Base-by-base conservation (phyloP, 306 rosid species). In the Prunus mira region DNA sequence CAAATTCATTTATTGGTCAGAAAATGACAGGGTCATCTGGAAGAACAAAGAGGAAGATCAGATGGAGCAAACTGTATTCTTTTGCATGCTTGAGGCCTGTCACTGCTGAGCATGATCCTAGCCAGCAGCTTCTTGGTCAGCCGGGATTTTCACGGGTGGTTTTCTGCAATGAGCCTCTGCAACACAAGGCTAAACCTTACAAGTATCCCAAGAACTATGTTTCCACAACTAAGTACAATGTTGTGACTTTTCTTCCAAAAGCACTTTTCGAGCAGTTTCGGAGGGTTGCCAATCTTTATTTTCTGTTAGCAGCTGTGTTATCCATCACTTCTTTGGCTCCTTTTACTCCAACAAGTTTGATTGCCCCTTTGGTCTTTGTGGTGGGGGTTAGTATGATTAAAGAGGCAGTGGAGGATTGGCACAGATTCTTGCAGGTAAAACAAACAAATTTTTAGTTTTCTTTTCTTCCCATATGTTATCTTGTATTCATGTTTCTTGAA, bases 211-310 rank as follows among this genome's bases (percentile, higher is more conserved):
- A 61, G 12, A 82, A 77, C 71, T 67, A 77, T 18, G 75, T 77
- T 15, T 77, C 82, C 27, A 82, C 85, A 61, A 77, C 85, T 2
- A 77, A 73, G 76, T 82, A 82, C 76, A 82, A 41, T 34, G n/a
- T 78, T 8, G 55, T 61, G 18, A 74, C 64, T 5, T 78, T 82
- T 24, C 64, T 82, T 61, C 86, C 86, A 2, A 82, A 82, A 61
- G 73, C 80, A 2, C 56, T 82, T 32, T 82, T 73, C 17, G 86
- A 74, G 69, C 86, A 82, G 65, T 82, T 82, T 5, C 55, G 82
- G 20, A 69, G 86, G 69, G 86, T 82, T 24, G 86, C 86, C 60
- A 82, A 73, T 74, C 76, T 82, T 19, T 82, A 82, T 58, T 82
- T 82, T 34, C 82, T 82, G 15, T 24, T 78, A 43, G 82, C 86